Percentiles rank a stretch among this genome's conserved stretches.
phyloP scores from a whole-genome alignment of 176 grass and related monocot genomes.

The Microstegium vimineum region DNA sequence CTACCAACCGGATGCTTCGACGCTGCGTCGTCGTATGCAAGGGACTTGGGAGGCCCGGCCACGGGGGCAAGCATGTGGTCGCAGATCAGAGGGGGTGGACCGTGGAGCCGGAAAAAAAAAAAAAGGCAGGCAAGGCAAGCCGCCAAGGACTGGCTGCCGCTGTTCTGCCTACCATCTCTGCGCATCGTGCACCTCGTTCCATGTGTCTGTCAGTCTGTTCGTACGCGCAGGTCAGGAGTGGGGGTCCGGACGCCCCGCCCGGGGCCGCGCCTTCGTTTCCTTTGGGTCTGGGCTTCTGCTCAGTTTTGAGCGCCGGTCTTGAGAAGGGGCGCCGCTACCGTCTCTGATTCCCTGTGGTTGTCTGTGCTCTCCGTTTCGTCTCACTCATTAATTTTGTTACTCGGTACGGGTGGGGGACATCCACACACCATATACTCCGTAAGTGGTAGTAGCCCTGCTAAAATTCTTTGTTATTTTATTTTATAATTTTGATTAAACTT shows the following conservation, averaged over 20 bases:
- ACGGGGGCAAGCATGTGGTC: constrained; percentile 20
- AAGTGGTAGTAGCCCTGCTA: too few species aligned
- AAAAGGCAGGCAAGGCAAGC: too few species aligned
- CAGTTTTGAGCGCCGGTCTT: constrained; percentile 22
- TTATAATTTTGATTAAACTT: too few species aligned
- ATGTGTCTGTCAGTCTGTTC: neutral
- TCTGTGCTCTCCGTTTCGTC: neutral
- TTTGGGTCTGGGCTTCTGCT: too few species aligned
- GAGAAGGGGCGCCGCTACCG: neutral
- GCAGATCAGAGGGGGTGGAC: neutral
- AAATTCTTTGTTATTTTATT: too few species aligned
- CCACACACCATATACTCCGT: too few species aligned
- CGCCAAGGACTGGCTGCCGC: neutral
- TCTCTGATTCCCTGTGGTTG: neutral
- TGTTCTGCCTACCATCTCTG: neutral
- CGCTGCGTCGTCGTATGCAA: neutral
- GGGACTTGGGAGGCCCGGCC: neutral
- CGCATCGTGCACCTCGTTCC: constrained; percentile 18
- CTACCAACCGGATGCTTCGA: constrained; percentile 20
- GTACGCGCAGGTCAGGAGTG: neutral
- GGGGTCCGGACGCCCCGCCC: neutral
- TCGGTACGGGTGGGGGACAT: too few species aligned
- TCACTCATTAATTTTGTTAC: neutral
- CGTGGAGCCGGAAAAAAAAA: neutral
- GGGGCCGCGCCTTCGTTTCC: neutral